Conservation (phyloP, 148 eudicot species). For the Agrostemma githago region DNA sequence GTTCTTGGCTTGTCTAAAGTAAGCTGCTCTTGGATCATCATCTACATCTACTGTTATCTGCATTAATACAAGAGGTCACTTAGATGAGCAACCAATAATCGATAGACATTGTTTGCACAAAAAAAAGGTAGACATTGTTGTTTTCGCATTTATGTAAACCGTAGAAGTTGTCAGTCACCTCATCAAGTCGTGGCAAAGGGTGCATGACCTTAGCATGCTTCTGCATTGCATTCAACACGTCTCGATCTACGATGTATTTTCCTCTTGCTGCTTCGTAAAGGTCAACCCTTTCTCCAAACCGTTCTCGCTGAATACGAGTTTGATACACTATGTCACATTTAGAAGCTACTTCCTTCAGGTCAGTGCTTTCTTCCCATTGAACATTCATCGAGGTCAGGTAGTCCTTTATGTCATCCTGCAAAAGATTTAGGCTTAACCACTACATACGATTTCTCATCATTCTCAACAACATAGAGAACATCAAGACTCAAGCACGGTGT, state of each 20-base stretch:
- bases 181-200: conserved; percentile 98
- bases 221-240: conserved; percentile 66
- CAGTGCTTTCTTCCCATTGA: conserved; percentile 88
- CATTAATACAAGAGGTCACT: conserved; percentile 8
- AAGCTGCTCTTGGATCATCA: conserved; percentile 95
- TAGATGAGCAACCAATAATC: neutral
- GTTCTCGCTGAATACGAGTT: conserved; percentile 86
- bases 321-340: conserved; percentile 94
- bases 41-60: conserved; percentile 95
- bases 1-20: conserved; percentile 95
- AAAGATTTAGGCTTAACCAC: neutral
- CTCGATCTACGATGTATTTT: conserved; percentile 68
- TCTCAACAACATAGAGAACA: too few species aligned
- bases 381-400: conserved; percentile 65
- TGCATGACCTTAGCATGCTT: conserved; percentile 94
- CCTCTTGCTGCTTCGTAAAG: conserved; percentile 88
- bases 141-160: too few species aligned
- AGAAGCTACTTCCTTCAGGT: conserved; percentile 95
- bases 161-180: conserved; percentile 41
- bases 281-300: conserved; percentile 80
- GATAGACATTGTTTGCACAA: too few species aligned
- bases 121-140: too few species aligned
- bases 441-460: too few species aligned
- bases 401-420: conserved; percentile 88
- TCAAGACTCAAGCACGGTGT: too few species aligned